Evolutionary conservation across 192 early-diverging fungal genomes (phyloP).

Genomic region (Spinellus fusiger): DNA sequence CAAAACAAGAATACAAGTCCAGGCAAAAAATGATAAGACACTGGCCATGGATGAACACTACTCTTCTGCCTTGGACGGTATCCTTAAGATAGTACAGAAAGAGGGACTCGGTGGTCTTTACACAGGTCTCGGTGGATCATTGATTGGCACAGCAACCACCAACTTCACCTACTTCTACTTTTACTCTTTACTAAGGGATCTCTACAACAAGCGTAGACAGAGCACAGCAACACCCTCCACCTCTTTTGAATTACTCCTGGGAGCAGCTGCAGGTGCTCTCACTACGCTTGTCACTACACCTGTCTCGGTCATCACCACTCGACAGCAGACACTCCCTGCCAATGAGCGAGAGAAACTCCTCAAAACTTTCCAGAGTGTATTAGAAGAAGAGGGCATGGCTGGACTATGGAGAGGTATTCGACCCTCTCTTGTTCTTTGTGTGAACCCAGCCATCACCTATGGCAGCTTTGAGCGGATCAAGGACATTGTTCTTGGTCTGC

Average conservation of each 20-base stretch:
- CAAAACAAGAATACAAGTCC: slow-evolving; percentile 97
- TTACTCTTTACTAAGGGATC: slow-evolving; percentile 67
- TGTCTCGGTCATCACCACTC: slow-evolving; percentile 89
- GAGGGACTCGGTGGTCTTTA: slow-evolving; percentile 90
- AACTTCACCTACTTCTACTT: slow-evolving; percentile 87
- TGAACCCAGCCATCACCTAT: slow-evolving; percentile 98
- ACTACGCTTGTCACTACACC: slow-evolving; percentile 89
- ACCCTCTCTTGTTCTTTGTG: slow-evolving; percentile 84
- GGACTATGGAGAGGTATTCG: slow-evolving; percentile 91
- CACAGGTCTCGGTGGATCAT: slow-evolving; percentile 76
- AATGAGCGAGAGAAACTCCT: slow-evolving; percentile 60
- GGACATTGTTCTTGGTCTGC: slow-evolving; percentile 45
- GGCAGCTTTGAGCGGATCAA: slow-evolving; percentile 87
- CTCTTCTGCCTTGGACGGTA: slow-evolving; percentile 65
- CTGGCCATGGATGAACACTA: slow-evolving; percentile 44
- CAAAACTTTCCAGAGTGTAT: slow-evolving; percentile 61
- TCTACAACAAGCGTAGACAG: slow-evolving; percentile 40
- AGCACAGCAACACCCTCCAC: slow-evolving; percentile 61
- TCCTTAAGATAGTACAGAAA: slow-evolving; percentile 70
- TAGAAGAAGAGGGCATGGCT: slow-evolving; percentile 69
- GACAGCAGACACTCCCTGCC: slow-evolving; percentile 79
- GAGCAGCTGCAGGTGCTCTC: slow-evolving; percentile 84
- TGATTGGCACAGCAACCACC: slow-evolving; percentile 70
- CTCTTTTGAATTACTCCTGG: slow-evolving; percentile 77
- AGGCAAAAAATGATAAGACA: slow-evolving; percentile 46